Evolutionary conservation across 352 stramenopile genomes (phyloP).

Genomic region (Phytopythium vexans): DNA sequence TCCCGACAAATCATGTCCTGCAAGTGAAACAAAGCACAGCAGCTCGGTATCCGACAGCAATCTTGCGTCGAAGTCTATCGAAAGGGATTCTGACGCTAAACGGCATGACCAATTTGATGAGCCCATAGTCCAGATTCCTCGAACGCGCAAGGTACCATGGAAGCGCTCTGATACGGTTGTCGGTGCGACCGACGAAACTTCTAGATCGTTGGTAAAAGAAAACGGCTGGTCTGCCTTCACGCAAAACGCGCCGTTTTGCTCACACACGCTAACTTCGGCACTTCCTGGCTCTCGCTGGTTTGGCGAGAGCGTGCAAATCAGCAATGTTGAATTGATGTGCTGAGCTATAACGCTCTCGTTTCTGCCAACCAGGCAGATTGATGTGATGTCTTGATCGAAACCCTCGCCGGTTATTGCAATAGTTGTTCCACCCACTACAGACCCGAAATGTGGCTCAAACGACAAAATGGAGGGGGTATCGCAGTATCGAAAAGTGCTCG

Average conservation of each 20-base stretch:
- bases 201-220: slow-evolving; percentile 19
- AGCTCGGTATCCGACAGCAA: slow-evolving; percentile 27
- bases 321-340: slow-evolving; percentile 24
- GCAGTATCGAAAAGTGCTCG: slow-evolving; percentile 21
- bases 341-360: slow-evolving; percentile 5
- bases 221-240: slow-evolving; percentile 25
- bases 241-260: slow-evolving; percentile 15
- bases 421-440: slow-evolving; percentile 27
- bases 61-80: slow-evolving; percentile 4
- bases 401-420: slow-evolving; percentile 23
- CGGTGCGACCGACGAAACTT: slow-evolving; percentile 12
- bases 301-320: slow-evolving; percentile 20
- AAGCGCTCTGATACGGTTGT: slow-evolving; percentile 30
- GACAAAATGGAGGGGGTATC: slow-evolving; percentile 13
- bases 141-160: slow-evolving; percentile 24
- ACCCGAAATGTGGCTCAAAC: slow-evolving; percentile 27
- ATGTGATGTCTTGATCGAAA: slow-evolving; percentile 15
- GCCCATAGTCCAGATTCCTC: slow-evolving; percentile 15
- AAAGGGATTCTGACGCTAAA: slow-evolving; percentile 6
- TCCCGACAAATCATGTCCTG: not conserved
- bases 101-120: slow-evolving; percentile 23
- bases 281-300: slow-evolving; percentile 4
- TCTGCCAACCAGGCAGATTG: slow-evolving; percentile 34
- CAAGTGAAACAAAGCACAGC: slow-evolving; percentile 17
- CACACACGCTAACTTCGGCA: slow-evolving; percentile 18